A percentile compares a stretch with the other conserved stretches of the same genome.
Conservation (phyloP, 202 grass and related monocot species). For the Cymbopogon flexuosus region DNA sequence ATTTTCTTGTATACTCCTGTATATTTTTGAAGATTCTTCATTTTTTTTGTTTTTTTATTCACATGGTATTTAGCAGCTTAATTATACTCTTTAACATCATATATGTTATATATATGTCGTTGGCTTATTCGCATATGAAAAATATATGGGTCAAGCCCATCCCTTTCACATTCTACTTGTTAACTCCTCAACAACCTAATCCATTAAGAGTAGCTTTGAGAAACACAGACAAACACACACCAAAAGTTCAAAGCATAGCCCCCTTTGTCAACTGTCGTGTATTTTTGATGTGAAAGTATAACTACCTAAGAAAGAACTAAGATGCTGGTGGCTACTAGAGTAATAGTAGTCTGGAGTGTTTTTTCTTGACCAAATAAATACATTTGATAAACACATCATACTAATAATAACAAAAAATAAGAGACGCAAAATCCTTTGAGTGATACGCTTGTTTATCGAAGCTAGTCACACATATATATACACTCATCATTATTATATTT, state of each 20-base stretch:
- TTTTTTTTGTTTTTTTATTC: too few species aligned
- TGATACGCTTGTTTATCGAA: not conserved
- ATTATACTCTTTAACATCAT: not conserved
- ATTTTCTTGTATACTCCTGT: too few species aligned
- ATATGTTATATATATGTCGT: not conserved
- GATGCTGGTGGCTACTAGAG: not conserved
- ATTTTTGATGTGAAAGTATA: constrained; percentile 12
- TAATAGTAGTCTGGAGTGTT: not conserved
- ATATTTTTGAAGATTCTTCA: too few species aligned
- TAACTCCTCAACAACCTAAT: constrained; percentile 28
- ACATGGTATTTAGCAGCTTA: not conserved
- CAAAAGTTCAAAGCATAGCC: not conserved
- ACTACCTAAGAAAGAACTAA: too few species aligned
- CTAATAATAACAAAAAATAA: not conserved
- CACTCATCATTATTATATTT: too few species aligned
- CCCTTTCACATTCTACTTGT: not conserved
- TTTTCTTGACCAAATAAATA: not conserved
- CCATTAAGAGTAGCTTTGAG: constrained; percentile 23
- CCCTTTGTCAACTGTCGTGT: constrained; percentile 1
- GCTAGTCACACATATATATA: too few species aligned
- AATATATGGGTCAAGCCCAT: constrained; percentile 5
- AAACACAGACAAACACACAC: not conserved
- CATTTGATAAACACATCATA: not conserved
- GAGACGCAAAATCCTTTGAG: not conserved
- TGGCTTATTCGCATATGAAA: too few species aligned